Conservation (phyloP, 768 basidiomycete genomes). For the Mycena rebaudengoi region DNA sequence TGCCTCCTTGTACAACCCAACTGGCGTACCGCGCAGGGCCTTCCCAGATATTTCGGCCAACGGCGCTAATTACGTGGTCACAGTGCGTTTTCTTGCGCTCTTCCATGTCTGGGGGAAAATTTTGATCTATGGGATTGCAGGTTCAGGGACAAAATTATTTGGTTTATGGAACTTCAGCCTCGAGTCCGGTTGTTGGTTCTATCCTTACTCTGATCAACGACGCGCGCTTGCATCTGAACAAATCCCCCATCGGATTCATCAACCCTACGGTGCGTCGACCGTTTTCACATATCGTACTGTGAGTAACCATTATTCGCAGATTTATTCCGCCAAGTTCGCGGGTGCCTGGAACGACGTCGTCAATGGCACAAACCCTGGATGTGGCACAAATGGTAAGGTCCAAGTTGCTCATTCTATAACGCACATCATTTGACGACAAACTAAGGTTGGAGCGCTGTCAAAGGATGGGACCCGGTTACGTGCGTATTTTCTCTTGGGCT, state of each 20-base stretch:
- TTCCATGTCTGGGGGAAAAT: constrained; percentile 37
- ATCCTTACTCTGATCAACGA: constrained; percentile 64
- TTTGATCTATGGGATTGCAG: constrained; percentile 41
- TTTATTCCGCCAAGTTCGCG: constrained; percentile 41
- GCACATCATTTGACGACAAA: no score
- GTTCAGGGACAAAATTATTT: constrained; percentile 48
- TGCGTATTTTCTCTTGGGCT: no score
- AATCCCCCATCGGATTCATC: constrained; percentile 57
- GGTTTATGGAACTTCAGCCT: constrained; percentile 59
- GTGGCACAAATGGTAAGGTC: no score
- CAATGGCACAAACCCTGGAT: constrained; percentile 49
- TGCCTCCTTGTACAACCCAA: no score
- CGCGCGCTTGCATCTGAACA: constrained; percentile 52
- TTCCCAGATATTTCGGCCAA: constrained; percentile 62
- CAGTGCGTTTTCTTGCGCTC: constrained; percentile 33
- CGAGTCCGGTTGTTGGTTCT: constrained; percentile 57
- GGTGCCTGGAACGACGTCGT: constrained; percentile 52
- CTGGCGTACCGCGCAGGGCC: constrained; percentile 52
- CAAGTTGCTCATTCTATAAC: no score
- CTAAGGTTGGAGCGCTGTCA: no score
- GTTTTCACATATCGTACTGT: background rate
- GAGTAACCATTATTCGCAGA: constrained; percentile 29
- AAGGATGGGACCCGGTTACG: no score
- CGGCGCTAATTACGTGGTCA: constrained; percentile 55
- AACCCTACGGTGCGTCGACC: constrained; percentile 49